Percentiles rank a stretch among this genome's conserved stretches.
phyloP scores from a whole-genome alignment of 371 early-diverging fungal genomes.

The Apophysomyces elegans region DNA sequence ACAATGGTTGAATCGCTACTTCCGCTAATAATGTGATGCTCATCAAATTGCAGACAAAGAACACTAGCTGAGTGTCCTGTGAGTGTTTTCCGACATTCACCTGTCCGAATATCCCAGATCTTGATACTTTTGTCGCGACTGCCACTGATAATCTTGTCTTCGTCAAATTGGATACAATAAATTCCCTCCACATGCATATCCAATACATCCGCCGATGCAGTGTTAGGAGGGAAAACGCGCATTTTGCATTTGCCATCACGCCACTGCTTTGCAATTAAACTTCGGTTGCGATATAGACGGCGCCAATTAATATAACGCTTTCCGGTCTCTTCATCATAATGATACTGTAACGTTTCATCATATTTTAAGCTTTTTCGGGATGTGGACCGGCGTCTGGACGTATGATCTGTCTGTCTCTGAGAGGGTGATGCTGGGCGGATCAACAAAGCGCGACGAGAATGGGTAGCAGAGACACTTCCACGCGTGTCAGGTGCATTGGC shows the following conservation, averaged over 20 bases:
- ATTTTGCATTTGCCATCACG: conserved; percentile 59
- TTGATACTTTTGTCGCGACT: conserved; percentile 84
- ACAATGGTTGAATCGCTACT: conserved; percentile 82
- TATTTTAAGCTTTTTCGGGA: conserved; percentile 31
- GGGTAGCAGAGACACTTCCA: conserved; percentile 20
- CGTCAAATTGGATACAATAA: conserved; percentile 89
- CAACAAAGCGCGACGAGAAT: conserved; percentile 12
- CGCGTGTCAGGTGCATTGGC: background rate
- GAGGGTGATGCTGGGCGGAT: conserved; percentile 19
- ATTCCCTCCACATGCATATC: conserved; percentile 90
- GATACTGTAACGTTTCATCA: conserved; percentile 39
- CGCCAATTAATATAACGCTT: conserved; percentile 69
- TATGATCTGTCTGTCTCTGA: conserved; percentile 13
- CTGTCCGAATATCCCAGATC: conserved; percentile 79
- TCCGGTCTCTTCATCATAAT: conserved; percentile 42
- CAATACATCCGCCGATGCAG: conserved; percentile 1
- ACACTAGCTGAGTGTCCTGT: conserved; percentile 83
- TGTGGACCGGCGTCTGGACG: conserved; percentile 32
- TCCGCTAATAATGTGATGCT: conserved; percentile 78
- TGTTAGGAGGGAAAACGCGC: conserved; percentile 52
- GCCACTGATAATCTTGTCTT: conserved; percentile 72
- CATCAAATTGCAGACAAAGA: conserved; percentile 81
- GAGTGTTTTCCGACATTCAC: conserved; percentile 62
- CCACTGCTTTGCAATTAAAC: conserved; percentile 71
- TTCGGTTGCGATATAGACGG: conserved; percentile 64